Evolutionary conservation across 768 basidiomycete genomes (phyloP), one percentile per base, ranked within the genome.

Genomic region (Mycena polygramma): DNA sequence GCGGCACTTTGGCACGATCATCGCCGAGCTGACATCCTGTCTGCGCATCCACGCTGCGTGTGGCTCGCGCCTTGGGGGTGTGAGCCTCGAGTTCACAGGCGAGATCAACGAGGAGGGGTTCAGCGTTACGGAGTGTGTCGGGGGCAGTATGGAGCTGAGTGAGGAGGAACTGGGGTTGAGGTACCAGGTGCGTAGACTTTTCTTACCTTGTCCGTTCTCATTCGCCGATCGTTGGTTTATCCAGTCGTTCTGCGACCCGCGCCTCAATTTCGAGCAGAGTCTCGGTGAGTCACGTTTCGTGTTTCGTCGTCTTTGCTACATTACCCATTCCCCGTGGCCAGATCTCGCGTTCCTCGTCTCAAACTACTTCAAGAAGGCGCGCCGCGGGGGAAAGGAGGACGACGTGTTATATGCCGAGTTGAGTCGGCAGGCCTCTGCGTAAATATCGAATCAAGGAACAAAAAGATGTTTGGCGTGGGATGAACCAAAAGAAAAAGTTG

Each of bases 71-170:
- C 85, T 98, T 0, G 92, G 92, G 8, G 92, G 91, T 1, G 92
- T 97, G 19, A 94, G 94, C 76, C 88, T 98, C 24, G 96, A 97
- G 79, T 91, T 98, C 79, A 97, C 97, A 2, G 95, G 96, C 22
- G 95, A 97, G 79, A 84, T 97, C 60, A 92, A 93, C 70, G 91
- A 94, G 14, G 92, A 98, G 66, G 96, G 97, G 8, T 95, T 92
- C 81, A 94, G 94, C 71, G 98, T 99, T 51, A 99, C 98, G 0
- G 98, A 99, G 79, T 98, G 97, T 77, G 84, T 97, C 13, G 98
- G 98, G 7, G 98, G 97, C 1, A 97, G 95, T 73, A 99, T 98
- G 97, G 92, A 94, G 77, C 83, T 98, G 45, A 88, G 86, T 54
- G 97, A 98, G 78, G 93, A 96, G 72, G 87, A 98, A 79, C 86